Conservation (phyloP, 1,284 basidiomycete species). For the Gymnopus androsaceus region DNA sequence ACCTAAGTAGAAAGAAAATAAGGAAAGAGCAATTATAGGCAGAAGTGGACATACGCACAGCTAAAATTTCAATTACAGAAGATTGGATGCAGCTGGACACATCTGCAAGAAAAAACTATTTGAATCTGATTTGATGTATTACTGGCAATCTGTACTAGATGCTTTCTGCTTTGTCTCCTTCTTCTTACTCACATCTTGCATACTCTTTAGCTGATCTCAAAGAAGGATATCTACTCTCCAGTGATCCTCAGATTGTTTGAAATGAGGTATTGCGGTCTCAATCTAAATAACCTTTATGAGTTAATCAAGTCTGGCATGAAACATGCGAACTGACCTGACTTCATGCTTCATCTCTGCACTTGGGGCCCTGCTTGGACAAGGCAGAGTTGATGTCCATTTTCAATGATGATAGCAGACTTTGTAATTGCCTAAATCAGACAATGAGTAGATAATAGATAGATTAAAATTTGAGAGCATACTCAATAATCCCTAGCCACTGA, state of each 20-base stretch:
- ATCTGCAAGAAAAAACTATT: too few relatives aligned
- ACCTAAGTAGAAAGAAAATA: too few relatives aligned
- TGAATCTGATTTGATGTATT: too few relatives aligned
- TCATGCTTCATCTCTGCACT: neutral
- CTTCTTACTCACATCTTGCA: too few relatives aligned
- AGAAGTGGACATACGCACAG: too few relatives aligned
- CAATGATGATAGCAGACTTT: neutral
- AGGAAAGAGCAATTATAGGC: too few relatives aligned
- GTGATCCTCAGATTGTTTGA: neutral
- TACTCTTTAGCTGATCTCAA: slow-evolving; percentile 12
- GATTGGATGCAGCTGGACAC: too few relatives aligned
- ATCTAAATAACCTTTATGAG: neutral
- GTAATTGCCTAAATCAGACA: neutral
- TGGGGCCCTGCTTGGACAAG: neutral
- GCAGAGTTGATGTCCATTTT: neutral
- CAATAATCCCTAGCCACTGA: neutral
- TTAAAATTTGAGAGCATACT: neutral
- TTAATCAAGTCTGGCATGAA: neutral
- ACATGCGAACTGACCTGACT: neutral
- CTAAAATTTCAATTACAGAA: too few relatives aligned
- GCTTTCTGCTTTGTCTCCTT: too few relatives aligned
- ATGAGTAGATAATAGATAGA: neutral
- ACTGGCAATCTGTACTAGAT: too few relatives aligned
- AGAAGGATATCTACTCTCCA: slow-evolving; percentile 8
- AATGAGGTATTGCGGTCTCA: neutral